phyloP scores from a whole-genome alignment of 331 rosid genomes.

The Quercus tomentella region DNA sequence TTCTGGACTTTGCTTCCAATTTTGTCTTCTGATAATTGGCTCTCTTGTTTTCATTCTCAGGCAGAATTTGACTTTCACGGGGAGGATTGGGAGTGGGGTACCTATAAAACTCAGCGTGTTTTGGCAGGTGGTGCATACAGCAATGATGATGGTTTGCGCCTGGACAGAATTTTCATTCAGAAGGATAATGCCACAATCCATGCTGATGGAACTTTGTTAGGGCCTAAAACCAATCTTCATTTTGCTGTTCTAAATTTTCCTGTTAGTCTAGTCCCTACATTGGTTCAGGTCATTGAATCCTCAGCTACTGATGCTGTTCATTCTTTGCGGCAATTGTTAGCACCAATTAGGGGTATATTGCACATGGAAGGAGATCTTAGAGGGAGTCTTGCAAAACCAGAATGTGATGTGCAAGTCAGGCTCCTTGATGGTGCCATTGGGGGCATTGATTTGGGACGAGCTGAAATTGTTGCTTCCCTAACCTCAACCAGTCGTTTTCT shows the following conservation, averaged over 20 bases:
- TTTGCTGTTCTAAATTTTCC: slow-evolving; percentile 92
- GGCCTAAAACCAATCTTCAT: slow-evolving; percentile 86
- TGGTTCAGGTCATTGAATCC: slow-evolving; percentile 78
- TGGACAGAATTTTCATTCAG: slow-evolving; percentile 72
- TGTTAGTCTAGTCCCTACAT: slow-evolving; percentile 78
- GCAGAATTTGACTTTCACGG: slow-evolving; percentile 92
- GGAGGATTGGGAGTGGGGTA: slow-evolving; percentile 97
- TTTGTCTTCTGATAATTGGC: slow-evolving; percentile 20
- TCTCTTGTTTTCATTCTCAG: slow-evolving; percentile 44
- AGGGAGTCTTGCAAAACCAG: slow-evolving; percentile 87
- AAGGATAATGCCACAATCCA: slow-evolving; percentile 90
- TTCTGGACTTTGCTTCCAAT: slow-evolving; percentile 8
- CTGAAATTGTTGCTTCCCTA: slow-evolving; percentile 90
- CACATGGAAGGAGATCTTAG: slow-evolving; percentile 99
- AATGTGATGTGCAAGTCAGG: slow-evolving; percentile 95
- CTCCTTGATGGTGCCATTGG: slow-evolving; percentile 92
- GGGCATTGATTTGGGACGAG: slow-evolving; percentile 85
- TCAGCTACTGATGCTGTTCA: slow-evolving; percentile 65
- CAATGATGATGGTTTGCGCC: slow-evolving; percentile 71
- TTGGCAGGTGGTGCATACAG: slow-evolving; percentile 79
- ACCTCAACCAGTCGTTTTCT: slow-evolving; percentile 81
- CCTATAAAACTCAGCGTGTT: slow-evolving; percentile 80
- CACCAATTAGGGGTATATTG: slow-evolving; percentile 81
- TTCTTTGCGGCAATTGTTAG: slow-evolving; percentile 63
- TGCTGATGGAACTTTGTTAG: slow-evolving; percentile 92